phyloP scores from a whole-genome alignment of 163 green algal genomes.

The Prototheca wickerhamii region DNA sequence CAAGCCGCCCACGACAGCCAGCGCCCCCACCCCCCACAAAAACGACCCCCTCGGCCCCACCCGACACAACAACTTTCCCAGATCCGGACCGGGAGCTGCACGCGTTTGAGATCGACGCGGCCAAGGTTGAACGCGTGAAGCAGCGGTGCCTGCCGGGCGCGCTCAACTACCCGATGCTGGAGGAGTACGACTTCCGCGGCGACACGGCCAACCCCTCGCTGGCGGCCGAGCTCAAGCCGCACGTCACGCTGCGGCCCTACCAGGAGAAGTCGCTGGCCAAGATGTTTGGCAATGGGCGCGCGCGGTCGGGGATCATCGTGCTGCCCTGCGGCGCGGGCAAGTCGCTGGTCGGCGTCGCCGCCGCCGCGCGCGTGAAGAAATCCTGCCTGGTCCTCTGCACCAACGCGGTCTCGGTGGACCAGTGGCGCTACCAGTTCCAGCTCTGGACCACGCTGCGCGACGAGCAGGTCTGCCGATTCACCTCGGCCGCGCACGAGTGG shows the following conservation, averaged over 20 bases:
- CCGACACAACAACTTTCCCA: neutral
- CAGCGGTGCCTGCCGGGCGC: slow-evolving; percentile 78
- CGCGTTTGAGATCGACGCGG: slow-evolving; percentile 77
- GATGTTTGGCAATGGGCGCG: slow-evolving; percentile 98
- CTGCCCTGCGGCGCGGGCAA: slow-evolving; percentile 96
- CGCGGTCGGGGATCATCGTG: slow-evolving; percentile 87
- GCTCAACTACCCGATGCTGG: slow-evolving; percentile 94
- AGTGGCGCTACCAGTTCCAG: slow-evolving; percentile 96
- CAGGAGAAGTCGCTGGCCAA: slow-evolving; percentile 93
- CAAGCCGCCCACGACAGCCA: no score
- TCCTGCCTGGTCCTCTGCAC: slow-evolving; percentile 71
- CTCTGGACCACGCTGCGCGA: slow-evolving; percentile 80
- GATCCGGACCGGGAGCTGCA: slow-evolving; percentile 64
- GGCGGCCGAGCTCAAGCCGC: slow-evolving; percentile 66
- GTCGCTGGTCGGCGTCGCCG: slow-evolving; percentile 82
- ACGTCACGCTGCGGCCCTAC: slow-evolving; percentile 69
- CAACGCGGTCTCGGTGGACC: slow-evolving; percentile 85
- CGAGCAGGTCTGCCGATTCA: slow-evolving; percentile 71
- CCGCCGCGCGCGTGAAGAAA: slow-evolving; percentile 80
- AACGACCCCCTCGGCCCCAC: no score
- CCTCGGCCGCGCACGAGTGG: slow-evolving; percentile 69
- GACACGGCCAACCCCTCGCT: slow-evolving; percentile 74
- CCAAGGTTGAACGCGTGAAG: slow-evolving; percentile 88
- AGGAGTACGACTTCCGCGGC: slow-evolving; percentile 97
- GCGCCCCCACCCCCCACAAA: no score